A percentile compares a stretch with the other conserved stretches of the same genome.
Conservation (phyloP, 805 yeast species). For the Saccharomyces eubayanus region DNA sequence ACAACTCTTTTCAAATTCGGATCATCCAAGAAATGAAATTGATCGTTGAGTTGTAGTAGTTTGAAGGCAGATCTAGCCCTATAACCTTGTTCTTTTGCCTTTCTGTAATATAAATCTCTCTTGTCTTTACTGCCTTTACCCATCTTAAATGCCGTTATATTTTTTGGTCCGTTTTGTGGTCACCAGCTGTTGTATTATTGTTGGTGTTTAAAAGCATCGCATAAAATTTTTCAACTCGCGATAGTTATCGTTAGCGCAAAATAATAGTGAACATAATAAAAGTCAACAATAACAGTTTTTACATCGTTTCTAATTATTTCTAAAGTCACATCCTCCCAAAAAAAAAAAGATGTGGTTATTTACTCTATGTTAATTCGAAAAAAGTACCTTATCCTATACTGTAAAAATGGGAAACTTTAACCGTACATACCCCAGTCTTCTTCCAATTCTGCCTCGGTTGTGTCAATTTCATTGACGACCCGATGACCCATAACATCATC, state of each 20-base stretch:
- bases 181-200: neutral
- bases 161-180: neutral
- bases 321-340: neutral
- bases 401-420: conserved; percentile 17
- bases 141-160: conserved; percentile 37
- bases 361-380: neutral
- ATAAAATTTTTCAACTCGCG: neutral
- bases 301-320: neutral
- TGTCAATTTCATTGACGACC: conserved; percentile 23
- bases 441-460: conserved; percentile 53
- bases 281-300: neutral
- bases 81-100: conserved; percentile 97
- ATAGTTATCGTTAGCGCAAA: neutral
- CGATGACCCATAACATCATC: conserved; percentile 53
- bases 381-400: neutral
- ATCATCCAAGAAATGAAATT: conserved; percentile 67
- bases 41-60: conserved; percentile 80
- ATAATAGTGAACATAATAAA: neutral
- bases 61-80: conserved; percentile 96
- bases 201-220: neutral
- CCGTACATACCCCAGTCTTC: conserved; percentile 81
- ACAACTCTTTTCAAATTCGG: conserved; percentile 71
- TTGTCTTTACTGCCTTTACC: conserved; percentile 94
- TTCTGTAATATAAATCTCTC: conserved; percentile 82
- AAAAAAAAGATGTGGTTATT: neutral